phyloP scores from a whole-genome alignment of 2,329 filamentous ascomycete genomes.

The Ploettnerulaceae sp. region DNA sequence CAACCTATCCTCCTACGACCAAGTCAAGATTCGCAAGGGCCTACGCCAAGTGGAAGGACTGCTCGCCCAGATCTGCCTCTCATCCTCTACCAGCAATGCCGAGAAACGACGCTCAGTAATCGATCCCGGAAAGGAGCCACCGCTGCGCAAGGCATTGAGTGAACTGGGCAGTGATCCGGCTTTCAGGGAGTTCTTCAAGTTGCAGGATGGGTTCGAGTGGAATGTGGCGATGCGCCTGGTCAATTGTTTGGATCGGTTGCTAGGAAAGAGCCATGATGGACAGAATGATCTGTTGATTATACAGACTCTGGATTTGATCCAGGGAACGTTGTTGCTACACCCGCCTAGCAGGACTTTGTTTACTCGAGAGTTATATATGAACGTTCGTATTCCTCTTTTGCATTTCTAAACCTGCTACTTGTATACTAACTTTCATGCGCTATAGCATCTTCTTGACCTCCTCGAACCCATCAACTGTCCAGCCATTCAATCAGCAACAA shows the following conservation, averaged over 20 bases:
- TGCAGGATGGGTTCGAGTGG: constrained; percentile 97
- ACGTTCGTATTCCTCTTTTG: constrained; percentile 47
- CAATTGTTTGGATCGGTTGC: constrained; percentile 76
- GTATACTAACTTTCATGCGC: neutral
- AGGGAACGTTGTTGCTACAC: constrained; percentile 83
- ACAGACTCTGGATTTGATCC: constrained; percentile 80
- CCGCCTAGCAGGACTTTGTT: constrained; percentile 86
- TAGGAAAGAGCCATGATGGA: constrained; percentile 76
- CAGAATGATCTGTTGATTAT: constrained; percentile 86
- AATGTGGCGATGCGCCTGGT: constrained; percentile 88
- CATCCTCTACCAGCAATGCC: constrained; percentile 6
- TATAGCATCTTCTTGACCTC: constrained; percentile 82
- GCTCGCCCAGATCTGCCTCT: constrained; percentile 5
- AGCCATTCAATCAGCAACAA: constrained; percentile 82
- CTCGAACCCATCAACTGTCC: constrained; percentile 90
- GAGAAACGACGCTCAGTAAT: constrained; percentile 30
- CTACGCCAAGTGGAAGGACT: constrained; percentile 90
- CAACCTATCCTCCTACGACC: constrained; percentile 77
- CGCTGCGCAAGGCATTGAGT: constrained; percentile 54
- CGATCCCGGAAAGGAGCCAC: constrained; percentile 36
- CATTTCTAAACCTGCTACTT: neutral
- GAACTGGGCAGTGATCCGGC: constrained; percentile 78
- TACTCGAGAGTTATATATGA: constrained; percentile 89
- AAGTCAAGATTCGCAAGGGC: constrained; percentile 81
- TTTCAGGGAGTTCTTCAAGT: constrained; percentile 91